Percentiles rank a stretch among this genome's conserved stretches.
These are phyloP conservation scores for Heterococcus sp. DNA, from an alignment of 108 stramenopile genomes.

Conservation along the genomic window DNA sequence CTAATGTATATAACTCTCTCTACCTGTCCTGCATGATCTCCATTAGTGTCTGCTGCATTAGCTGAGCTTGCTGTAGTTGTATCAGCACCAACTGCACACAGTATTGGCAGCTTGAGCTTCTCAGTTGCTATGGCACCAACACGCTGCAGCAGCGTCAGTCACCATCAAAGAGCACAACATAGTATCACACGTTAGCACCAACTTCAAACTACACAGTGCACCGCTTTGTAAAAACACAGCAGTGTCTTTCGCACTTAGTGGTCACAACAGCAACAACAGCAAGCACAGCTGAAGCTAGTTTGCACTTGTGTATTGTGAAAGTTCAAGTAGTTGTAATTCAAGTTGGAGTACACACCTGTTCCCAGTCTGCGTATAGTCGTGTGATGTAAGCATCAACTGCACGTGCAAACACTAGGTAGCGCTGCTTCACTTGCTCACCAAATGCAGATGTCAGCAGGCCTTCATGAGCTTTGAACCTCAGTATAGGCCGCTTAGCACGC, in stretches of 20 bases:
- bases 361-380: constrained; percentile 61
- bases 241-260: too few species aligned
- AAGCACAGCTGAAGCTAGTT: too few species aligned
- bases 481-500: constrained; percentile 59
- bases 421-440: constrained; percentile 25
- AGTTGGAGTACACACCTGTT: constrained; percentile 14
- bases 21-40: constrained; percentile 4
- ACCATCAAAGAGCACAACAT: too few species aligned
- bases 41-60: neutral
- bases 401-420: constrained; percentile 64
- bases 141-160: neutral
- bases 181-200: too few species aligned
- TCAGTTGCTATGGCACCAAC: constrained; percentile 55
- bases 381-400: constrained; percentile 59
- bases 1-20: too few species aligned
- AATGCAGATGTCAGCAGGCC: constrained; percentile 49
- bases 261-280: too few species aligned
- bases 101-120: constrained; percentile 63
- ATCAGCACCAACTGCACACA: constrained; percentile 25
- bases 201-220: too few species aligned
- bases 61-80: neutral
- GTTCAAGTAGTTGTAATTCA: too few species aligned
- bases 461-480: constrained; percentile 61
- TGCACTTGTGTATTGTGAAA: too few species aligned
- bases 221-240: too few species aligned